Conservation (phyloP, 1,284 basidiomycete genomes). For the Laetiporus sulphureus region DNA sequence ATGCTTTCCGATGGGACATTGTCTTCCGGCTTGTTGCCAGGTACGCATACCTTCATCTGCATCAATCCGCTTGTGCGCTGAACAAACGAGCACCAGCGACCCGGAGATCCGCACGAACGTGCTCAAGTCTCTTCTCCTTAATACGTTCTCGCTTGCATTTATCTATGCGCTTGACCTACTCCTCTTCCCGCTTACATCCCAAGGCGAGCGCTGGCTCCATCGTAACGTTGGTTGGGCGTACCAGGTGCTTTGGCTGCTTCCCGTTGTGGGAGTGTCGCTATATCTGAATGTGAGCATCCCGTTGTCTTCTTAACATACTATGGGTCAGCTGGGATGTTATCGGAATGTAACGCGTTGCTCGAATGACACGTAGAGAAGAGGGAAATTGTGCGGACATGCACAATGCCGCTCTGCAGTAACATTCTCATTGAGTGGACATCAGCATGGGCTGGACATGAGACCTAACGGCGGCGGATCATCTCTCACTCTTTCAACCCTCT, state of each 20-base stretch:
- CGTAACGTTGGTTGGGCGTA: slow-evolving; percentile 71
- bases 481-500: not conserved
- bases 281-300: slow-evolving; percentile 63
- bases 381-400: too few relatives aligned
- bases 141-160: slow-evolving; percentile 59
- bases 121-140: slow-evolving; percentile 67
- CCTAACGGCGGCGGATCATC: too few relatives aligned
- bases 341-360: slow-evolving; percentile 26
- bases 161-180: slow-evolving; percentile 69
- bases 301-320: too few relatives aligned
- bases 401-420: too few relatives aligned
- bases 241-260: slow-evolving; percentile 67
- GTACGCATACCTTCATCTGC: slow-evolving; percentile 22
- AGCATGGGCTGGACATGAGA: too few relatives aligned
- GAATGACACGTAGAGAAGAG: too few relatives aligned
- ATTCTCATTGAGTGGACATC: too few relatives aligned
- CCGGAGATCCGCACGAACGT: slow-evolving; percentile 65
- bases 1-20: slow-evolving; percentile 66
- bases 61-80: not conserved
- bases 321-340: too few relatives aligned
- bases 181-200: slow-evolving; percentile 60
- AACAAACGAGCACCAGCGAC: slow-evolving; percentile 40
- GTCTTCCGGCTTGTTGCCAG: slow-evolving; percentile 48
- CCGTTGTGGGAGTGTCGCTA: slow-evolving; percentile 62
- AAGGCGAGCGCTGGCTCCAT: slow-evolving; percentile 59